Evolutionary conservation across 257 asterid genomes (phyloP).

Genomic region (Forsythia suspensa): DNA sequence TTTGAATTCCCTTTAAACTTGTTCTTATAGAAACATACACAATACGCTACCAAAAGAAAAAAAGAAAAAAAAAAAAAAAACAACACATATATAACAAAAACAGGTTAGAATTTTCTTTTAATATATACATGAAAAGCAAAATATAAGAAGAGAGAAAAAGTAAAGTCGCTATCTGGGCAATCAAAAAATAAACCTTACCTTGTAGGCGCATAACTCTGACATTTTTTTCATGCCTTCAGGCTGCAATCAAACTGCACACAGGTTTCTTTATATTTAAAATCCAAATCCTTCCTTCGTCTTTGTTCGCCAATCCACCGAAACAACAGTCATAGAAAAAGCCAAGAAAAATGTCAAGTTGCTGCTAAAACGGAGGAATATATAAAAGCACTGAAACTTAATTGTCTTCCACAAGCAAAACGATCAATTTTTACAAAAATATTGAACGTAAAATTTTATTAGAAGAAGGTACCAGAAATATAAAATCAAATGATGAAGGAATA

Average conservation of each 20-base stretch:
- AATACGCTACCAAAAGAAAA: background rate
- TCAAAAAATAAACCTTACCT: constrained; percentile 26
- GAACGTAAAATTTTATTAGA: background rate
- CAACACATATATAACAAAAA: background rate
- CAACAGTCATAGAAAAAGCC: constrained; percentile 2
- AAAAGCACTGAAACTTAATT: background rate
- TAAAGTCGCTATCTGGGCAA: background rate
- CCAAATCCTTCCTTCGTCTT: constrained; percentile 29
- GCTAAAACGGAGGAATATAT: background rate
- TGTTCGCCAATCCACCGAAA: constrained; percentile 13
- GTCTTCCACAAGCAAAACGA: background rate
- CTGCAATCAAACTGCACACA: constrained; percentile 30
- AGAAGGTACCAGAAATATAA: background rate
- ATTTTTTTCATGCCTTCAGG: constrained; percentile 37
- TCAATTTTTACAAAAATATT: background rate
- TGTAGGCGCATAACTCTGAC: constrained; percentile 37
- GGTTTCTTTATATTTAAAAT: constrained; percentile 26
- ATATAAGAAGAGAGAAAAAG: background rate
- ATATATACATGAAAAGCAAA: background rate
- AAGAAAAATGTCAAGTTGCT: background rate
- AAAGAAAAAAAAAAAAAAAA: background rate
- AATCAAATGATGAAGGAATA: background rate
- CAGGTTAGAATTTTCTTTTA: background rate
- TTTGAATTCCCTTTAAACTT: background rate
- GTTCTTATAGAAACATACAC: background rate